Percentiles rank a stretch among this genome's conserved stretches.
Evolutionary conservation across 371 early-diverging fungal species (phyloP).

Genomic region (Mucor sp.): DNA sequence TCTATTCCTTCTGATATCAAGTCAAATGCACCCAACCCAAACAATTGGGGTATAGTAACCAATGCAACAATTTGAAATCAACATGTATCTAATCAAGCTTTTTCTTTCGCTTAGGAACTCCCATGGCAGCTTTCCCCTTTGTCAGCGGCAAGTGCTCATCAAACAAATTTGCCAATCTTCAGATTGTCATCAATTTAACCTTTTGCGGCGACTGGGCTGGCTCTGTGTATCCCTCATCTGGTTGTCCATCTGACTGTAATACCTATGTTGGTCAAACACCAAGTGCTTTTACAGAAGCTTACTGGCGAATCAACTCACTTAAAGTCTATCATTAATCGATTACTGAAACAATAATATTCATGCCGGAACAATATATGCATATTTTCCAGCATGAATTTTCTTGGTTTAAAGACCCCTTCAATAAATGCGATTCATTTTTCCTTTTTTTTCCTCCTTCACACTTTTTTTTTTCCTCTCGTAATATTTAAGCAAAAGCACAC

Average conservation of each 20-base stretch:
- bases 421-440: not conserved
- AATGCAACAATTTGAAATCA: not conserved
- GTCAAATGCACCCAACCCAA: slow-evolving; percentile 25
- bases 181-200: slow-evolving; percentile 21
- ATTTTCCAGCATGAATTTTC: not conserved
- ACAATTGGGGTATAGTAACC: slow-evolving; percentile 19
- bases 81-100: not conserved
- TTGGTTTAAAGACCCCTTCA: not conserved
- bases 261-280: slow-evolving; percentile 21
- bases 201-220: slow-evolving; percentile 34
- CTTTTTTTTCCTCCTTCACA: not conserved
- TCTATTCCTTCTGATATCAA: slow-evolving; percentile 37
- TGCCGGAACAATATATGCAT: not conserved
- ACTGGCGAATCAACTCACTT: slow-evolving; percentile 23
- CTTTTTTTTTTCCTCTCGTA: not conserved
- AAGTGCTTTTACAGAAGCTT: slow-evolving; percentile 18
- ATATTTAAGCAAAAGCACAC: not conserved
- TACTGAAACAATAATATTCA: not conserved
- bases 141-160: slow-evolving; percentile 8
- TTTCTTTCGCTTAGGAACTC: slow-evolving; percentile 1
- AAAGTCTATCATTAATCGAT: slow-evolving; percentile 15
- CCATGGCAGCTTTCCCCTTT: slow-evolving; percentile 31
- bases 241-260: slow-evolving; percentile 22
- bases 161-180: slow-evolving; percentile 9
- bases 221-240: slow-evolving; percentile 2